Conservation (phyloP, 108 stramenopile species). For the Cyclotella atomus region DNA sequence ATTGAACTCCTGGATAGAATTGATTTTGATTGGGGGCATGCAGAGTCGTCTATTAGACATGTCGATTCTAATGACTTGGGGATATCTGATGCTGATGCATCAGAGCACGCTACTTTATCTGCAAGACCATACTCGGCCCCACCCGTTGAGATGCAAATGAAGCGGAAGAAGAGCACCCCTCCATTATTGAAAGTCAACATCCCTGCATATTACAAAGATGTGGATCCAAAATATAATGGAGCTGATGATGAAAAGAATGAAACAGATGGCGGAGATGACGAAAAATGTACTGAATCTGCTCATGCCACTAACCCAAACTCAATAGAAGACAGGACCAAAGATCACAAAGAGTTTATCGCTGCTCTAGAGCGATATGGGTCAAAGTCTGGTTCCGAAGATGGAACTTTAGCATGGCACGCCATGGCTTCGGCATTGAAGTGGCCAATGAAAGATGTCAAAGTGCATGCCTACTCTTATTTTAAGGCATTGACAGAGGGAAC, state of each 20-base stretch:
- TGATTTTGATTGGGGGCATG: slow-evolving; percentile 12
- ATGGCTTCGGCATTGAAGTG: slow-evolving; percentile 25
- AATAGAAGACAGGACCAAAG: background rate
- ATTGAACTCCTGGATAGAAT: background rate
- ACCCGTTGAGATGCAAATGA: background rate
- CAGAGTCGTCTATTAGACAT: background rate
- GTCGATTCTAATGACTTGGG: background rate
- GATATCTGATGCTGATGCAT: background rate
- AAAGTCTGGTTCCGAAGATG: slow-evolving; percentile 10
- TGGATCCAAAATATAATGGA: background rate
- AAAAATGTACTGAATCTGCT: background rate
- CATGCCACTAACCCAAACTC: background rate
- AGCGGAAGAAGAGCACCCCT: background rate
- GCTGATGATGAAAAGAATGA: background rate
- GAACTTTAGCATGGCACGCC: slow-evolving; percentile 22
- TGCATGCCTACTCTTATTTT: slow-evolving; percentile 34
- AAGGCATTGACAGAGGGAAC: slow-evolving; percentile 4
- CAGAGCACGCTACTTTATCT: background rate
- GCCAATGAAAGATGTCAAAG: slow-evolving; percentile 18
- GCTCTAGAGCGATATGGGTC: slow-evolving; percentile 32
- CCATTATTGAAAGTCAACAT: slow-evolving; percentile 1
- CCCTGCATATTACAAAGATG: background rate
- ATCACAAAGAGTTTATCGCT: slow-evolving; percentile 19
- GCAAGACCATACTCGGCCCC: too few relatives aligned
- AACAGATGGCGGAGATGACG: background rate